Percentiles rank a stretch among this genome's conserved stretches.
Evolutionary conservation across 2,329 filamentous ascomycete species (phyloP).

Genomic region (Microdochium trichocladiopsis): DNA sequence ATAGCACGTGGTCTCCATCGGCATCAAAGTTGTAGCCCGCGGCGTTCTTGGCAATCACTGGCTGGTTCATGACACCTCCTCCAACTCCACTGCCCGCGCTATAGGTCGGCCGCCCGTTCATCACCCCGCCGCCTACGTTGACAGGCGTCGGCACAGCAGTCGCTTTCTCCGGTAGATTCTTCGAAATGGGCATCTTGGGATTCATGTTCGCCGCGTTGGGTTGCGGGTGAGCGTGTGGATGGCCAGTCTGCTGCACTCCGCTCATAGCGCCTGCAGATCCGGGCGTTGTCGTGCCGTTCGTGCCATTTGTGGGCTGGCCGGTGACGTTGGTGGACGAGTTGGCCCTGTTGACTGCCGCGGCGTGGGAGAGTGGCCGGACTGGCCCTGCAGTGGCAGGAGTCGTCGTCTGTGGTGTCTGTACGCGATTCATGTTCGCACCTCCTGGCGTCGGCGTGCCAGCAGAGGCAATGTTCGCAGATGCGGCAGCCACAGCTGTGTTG

Average conservation of each 20-base stretch:
- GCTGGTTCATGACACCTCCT: constrained; percentile 80
- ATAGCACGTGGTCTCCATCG: constrained; percentile 87
- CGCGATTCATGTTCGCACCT: constrained; percentile 25
- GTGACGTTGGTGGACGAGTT: constrained; percentile 19
- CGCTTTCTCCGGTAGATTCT: constrained; percentile 62
- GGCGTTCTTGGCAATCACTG: constrained; percentile 74
- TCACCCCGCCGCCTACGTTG: constrained; percentile 52
- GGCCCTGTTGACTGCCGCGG: constrained; percentile 20
- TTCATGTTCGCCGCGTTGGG: constrained; percentile 34
- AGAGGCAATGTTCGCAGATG: constrained; percentile 27
- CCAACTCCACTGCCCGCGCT: constrained; percentile 69
- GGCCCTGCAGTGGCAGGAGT: constrained; percentile 4
- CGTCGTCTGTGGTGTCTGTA: constrained; percentile 33
- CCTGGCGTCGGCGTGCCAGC: constrained; percentile 42
- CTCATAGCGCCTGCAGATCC: constrained; percentile 12
- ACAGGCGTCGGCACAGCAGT: constrained; percentile 69
- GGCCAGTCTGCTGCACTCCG: constrained; percentile 24
- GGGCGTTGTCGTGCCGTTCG: constrained; percentile 13
- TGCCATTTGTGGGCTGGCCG: constrained; percentile 17
- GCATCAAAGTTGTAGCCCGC: constrained; percentile 75
- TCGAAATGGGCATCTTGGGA: constrained; percentile 74
- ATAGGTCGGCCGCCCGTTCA: constrained; percentile 72
- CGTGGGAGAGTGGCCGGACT: constrained; percentile 17
- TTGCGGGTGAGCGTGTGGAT: constrained; percentile 41
- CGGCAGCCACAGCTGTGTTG: constrained; percentile 37